phyloP scores from a whole-genome alignment of 306 rosid species.

The Prunus dulcis region DNA sequence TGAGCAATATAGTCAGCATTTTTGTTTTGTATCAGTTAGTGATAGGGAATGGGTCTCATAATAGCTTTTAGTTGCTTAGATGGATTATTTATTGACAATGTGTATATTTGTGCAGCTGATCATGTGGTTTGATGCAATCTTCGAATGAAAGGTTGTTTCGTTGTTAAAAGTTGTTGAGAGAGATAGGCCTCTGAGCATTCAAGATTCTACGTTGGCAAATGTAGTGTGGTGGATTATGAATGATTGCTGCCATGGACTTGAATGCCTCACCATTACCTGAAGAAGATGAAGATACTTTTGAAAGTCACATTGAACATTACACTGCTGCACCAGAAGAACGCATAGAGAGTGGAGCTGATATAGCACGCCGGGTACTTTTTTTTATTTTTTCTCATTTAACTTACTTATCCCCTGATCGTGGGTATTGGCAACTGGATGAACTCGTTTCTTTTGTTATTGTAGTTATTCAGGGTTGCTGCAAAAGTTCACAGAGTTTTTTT shows the following conservation, averaged over 20 bases:
- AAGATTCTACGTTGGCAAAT: conserved; percentile 32
- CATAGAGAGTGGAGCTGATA: conserved; percentile 67
- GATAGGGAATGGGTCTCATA: background rate
- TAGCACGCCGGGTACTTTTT: conserved; percentile 81
- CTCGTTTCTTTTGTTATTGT: conserved; percentile 7
- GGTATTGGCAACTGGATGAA: conserved; percentile 15
- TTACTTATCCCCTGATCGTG: conserved; percentile 1
- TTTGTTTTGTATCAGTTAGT: background rate
- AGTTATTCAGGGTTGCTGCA: background rate
- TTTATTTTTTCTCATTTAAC: background rate
- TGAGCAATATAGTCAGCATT: background rate
- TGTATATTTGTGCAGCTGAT: background rate
- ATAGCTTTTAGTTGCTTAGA: background rate
- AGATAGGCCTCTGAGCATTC: background rate
- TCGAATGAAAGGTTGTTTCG: background rate
- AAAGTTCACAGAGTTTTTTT: too few species aligned
- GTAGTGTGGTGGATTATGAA: conserved; percentile 59
- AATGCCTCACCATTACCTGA: conserved; percentile 96
- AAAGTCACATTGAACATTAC: conserved; percentile 21
- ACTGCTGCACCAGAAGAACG: conserved; percentile 70
- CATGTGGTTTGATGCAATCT: conserved; percentile 10
- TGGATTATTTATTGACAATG: background rate
- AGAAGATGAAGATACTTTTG: conserved; percentile 83
- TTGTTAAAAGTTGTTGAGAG: background rate
- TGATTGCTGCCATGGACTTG: conserved; percentile 94